Evolutionary conservation across 1,139 yeast species (phyloP).

Genomic region (Kurtzmaniella natalensis): DNA sequence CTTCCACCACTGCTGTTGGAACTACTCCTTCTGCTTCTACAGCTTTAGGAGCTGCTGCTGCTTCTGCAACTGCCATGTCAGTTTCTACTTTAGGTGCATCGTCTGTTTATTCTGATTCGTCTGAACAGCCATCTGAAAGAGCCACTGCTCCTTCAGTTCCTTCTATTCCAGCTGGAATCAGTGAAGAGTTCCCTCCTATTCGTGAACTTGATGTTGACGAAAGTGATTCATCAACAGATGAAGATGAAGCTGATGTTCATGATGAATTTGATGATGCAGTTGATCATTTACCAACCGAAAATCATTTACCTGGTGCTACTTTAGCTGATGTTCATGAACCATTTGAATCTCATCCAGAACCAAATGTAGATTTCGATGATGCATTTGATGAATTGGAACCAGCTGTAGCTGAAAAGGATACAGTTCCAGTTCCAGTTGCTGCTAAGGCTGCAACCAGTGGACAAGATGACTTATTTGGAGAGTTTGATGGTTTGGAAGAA

Average conservation of each 20-base stretch:
- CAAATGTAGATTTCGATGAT: conserved; percentile 28
- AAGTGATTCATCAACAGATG: conserved; percentile 40
- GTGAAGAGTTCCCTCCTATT: conserved; percentile 69
- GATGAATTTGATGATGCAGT: conserved; percentile 38
- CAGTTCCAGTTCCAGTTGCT: conserved; percentile 1
- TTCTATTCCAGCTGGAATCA: conserved; percentile 8
- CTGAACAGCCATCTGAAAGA: conserved; percentile 1
- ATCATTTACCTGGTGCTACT: conserved; percentile 6
- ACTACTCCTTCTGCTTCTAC: conserved; percentile 2
- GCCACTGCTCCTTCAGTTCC: neutral
- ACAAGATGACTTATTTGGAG: conserved; percentile 35
- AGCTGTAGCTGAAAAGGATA: conserved; percentile 24
- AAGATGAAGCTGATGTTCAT: conserved; percentile 31
- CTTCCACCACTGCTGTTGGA: conserved; percentile 1
- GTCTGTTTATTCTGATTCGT: conserved; percentile 11
- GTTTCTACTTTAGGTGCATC: conserved; percentile 5
- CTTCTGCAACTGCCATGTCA: conserved; percentile 5
- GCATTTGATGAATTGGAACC: conserved; percentile 40
- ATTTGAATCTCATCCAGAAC: conserved; percentile 4
- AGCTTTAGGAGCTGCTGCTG: conserved; percentile 4
- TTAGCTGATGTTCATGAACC: conserved; percentile 5
- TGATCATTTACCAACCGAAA: conserved; percentile 33
- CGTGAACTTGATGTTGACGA: conserved; percentile 61
- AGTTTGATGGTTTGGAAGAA: conserved; percentile 35
- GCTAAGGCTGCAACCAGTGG: conserved; percentile 6